phyloP scores from a whole-genome alignment of 2,329 filamentous ascomycete species.

The Dichotomopilus funicola region DNA sequence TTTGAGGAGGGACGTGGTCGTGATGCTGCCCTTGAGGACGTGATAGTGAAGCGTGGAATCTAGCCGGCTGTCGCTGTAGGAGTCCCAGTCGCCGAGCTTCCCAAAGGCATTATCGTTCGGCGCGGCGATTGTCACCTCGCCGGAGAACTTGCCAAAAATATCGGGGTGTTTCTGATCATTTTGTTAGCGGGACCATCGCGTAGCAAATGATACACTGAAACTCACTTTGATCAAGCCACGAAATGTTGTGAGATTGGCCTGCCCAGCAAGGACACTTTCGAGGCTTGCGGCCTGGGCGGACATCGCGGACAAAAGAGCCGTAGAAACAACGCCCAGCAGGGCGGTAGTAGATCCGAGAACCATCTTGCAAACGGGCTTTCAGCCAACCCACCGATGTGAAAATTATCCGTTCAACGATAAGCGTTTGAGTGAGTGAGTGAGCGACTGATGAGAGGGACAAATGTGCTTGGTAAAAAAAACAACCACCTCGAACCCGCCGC shows the following conservation, averaged over 20 bases:
- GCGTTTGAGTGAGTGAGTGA: not conserved
- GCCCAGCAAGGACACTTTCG: conserved; percentile 10
- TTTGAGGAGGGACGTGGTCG: conserved; percentile 32
- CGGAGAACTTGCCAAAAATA: conserved; percentile 12
- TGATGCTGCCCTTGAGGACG: conserved; percentile 47
- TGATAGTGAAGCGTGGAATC: conserved; percentile 43
- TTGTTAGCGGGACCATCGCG: not conserved
- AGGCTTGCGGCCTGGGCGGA: conserved; percentile 2
- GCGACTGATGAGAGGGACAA: not conserved
- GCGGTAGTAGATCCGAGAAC: not conserved
- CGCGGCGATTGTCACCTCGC: conserved; percentile 12
- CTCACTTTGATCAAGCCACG: conserved; percentile 10
- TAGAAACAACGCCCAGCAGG: conserved; percentile 3
- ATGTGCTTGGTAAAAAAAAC: not conserved
- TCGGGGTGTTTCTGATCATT: conserved; percentile 9
- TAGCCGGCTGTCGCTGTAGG: conserved; percentile 6
- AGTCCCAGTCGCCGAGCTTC: conserved; percentile 15
- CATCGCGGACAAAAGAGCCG: not conserved
- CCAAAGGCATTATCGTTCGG: conserved; percentile 19
- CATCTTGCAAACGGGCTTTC: not conserved
- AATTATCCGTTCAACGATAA: not conserved
- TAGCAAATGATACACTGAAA: not conserved
- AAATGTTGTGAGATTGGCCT: conserved; percentile 16
- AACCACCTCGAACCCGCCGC: too few species aligned
- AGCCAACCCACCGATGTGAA: not conserved